A percentile compares a stretch with the other conserved stretches of the same genome.
Evolutionary conservation across 345 rosid genomes (phyloP).

Genomic region (Salix dunnii): DNA sequence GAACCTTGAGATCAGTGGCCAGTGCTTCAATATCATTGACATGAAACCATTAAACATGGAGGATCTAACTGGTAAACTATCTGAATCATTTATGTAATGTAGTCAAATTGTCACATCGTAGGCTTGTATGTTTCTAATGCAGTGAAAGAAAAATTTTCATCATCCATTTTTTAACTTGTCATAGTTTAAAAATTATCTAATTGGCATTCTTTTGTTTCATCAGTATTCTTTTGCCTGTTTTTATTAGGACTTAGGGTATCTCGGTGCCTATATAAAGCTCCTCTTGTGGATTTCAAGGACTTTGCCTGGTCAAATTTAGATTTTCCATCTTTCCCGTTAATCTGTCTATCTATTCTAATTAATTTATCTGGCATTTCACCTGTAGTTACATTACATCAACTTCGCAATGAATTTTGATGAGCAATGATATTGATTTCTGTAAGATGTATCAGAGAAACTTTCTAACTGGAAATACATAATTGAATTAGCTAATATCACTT

Average conservation of each 20-base stretch:
- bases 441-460: not conserved
- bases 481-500: not conserved
- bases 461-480: not conserved
- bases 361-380: not conserved
- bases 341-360: not conserved
- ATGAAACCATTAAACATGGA: constrained; percentile 64
- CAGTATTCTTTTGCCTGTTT: too few relatives aligned
- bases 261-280: too few relatives aligned
- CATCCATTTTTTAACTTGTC: not conserved
- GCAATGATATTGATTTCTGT: not conserved
- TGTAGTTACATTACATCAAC: not conserved
- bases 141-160: not conserved
- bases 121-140: too few relatives aligned
- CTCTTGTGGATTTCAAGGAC: too few relatives aligned
- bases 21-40: constrained; percentile 66
- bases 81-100: not conserved
- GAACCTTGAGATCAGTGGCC: constrained; percentile 59
- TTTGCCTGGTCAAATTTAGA: too few relatives aligned
- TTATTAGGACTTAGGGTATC: too few relatives aligned
- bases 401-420: not conserved
- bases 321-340: too few relatives aligned
- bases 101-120: not conserved
- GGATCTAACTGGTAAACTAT: constrained; percentile 55
- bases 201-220: too few relatives aligned
- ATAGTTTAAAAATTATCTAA: too few relatives aligned